These are phyloP conservation scores for Porogramme epimiltina DNA, from an alignment of 1,284 basidiomycete genomes.

Conservation along the genomic window DNA sequence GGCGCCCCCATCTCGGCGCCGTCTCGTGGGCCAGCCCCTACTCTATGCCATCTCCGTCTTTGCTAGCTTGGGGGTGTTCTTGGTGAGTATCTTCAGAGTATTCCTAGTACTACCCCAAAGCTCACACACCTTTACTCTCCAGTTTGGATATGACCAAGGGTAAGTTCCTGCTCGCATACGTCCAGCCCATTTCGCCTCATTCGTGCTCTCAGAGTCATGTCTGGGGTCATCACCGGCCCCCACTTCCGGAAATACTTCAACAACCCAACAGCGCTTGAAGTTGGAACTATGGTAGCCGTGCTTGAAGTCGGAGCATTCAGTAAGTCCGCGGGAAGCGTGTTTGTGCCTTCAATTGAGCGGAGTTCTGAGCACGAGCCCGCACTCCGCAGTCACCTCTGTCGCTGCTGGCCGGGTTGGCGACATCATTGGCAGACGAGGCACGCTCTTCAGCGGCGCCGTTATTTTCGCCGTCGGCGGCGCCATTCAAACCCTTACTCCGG, in stretches of 20 bases:
- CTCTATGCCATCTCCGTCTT: slow-evolving; percentile 85
- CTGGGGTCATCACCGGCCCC: slow-evolving; percentile 92
- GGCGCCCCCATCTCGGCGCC: slow-evolving; percentile 29
- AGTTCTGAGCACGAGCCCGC: slow-evolving; percentile 10
- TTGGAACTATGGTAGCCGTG: slow-evolving; percentile 91
- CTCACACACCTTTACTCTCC: slow-evolving; percentile 23
- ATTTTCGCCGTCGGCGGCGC: slow-evolving; percentile 90
- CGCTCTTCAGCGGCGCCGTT: slow-evolving; percentile 85
- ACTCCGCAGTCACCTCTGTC: slow-evolving; percentile 77
- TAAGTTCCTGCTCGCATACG: slow-evolving; percentile 33
- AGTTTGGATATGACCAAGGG: slow-evolving; percentile 97
- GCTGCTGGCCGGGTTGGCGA: slow-evolving; percentile 90
- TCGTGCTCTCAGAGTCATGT: slow-evolving; percentile 68
- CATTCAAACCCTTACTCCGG: slow-evolving; percentile 86
- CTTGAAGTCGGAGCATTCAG: slow-evolving; percentile 92
- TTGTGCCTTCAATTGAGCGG: slow-evolving; percentile 3
- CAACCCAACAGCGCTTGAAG: slow-evolving; percentile 67
- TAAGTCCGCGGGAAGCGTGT: slow-evolving; percentile 44
- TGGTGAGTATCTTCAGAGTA: slow-evolving; percentile 50
- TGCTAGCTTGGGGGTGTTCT: slow-evolving; percentile 86
- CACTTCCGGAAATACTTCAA: slow-evolving; percentile 86
- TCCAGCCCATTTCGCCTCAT: slow-evolving; percentile 4
- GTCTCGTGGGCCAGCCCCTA: slow-evolving; percentile 79
- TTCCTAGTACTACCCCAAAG: slow-evolving; percentile 1
- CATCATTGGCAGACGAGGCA: slow-evolving; percentile 84